A percentile compares a stretch with the other conserved stretches of the same genome.
These are phyloP conservation scores for Moesziomyces parantarcticus DNA, from an alignment of 1,284 basidiomycete genomes.

Conservation along the genomic window DNA sequence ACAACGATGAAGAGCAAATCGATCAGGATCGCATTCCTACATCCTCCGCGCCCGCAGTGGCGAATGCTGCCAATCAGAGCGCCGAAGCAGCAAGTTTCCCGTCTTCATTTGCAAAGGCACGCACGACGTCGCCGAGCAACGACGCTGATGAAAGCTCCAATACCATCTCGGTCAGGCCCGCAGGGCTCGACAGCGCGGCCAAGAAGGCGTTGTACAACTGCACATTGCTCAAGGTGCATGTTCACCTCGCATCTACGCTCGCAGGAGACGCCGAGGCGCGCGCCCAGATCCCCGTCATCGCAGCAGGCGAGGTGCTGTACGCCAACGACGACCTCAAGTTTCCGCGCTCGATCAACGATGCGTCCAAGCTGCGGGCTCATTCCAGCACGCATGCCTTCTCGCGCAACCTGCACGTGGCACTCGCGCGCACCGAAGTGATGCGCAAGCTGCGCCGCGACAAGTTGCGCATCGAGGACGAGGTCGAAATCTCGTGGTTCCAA, in stretches of 20 bases:
- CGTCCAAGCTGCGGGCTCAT: slow-evolving; percentile 23
- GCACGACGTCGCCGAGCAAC: slow-evolving; percentile 18
- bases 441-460: slow-evolving; percentile 36
- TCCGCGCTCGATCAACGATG: slow-evolving; percentile 55
- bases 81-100: slow-evolving; percentile 12
- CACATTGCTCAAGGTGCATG: slow-evolving; percentile 60
- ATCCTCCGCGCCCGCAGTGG: neutral
- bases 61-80: neutral
- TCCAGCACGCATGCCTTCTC: slow-evolving; percentile 33
- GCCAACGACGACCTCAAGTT: slow-evolving; percentile 42
- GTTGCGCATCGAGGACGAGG: slow-evolving; percentile 45
- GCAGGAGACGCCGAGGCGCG: slow-evolving; percentile 23
- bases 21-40: neutral
- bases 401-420: slow-evolving; percentile 40
- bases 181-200: slow-evolving; percentile 49
- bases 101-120: slow-evolving; percentile 30
- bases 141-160: slow-evolving; percentile 1
- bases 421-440: slow-evolving; percentile 52
- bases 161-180: slow-evolving; percentile 1
- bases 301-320: slow-evolving; percentile 18
- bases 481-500: slow-evolving; percentile 61
- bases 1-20: slow-evolving; percentile 16
- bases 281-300: slow-evolving; percentile 27
- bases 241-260: slow-evolving; percentile 41
- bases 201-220: slow-evolving; percentile 60